Percentiles rank a stretch among this genome's conserved stretches.
Evolutionary conservation across 371 early-diverging fungal genomes (phyloP).

Genomic region (Gilbertella persicaria): DNA sequence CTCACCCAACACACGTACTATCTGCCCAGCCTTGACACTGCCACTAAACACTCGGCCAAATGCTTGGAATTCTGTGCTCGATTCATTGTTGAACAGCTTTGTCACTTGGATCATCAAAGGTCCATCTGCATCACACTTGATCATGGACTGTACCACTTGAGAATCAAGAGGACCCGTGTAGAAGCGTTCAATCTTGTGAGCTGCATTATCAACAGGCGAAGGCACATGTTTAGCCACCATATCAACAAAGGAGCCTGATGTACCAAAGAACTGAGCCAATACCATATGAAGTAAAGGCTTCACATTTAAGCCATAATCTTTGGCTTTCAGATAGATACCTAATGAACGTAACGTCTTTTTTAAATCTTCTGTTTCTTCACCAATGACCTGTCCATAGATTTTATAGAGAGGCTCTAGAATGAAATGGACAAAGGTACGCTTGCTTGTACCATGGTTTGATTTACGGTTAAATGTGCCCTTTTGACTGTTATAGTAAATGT

Average conservation of each 20-base stretch:
- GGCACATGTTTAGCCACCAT: slow-evolving; percentile 83
- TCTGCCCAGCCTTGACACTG: slow-evolving; percentile 74
- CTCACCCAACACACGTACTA: slow-evolving; percentile 91
- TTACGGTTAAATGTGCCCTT: slow-evolving; percentile 81
- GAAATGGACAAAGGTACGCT: slow-evolving; percentile 96
- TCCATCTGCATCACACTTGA: slow-evolving; percentile 83
- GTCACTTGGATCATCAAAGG: slow-evolving; percentile 91
- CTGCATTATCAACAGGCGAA: slow-evolving; percentile 81
- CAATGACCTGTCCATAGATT: slow-evolving; percentile 80
- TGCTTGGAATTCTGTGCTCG: slow-evolving; percentile 82
- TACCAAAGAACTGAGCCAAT: slow-evolving; percentile 90
- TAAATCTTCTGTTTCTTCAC: slow-evolving; percentile 72
- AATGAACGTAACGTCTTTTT: slow-evolving; percentile 72
- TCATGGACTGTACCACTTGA: slow-evolving; percentile 71
- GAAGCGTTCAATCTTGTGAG: slow-evolving; percentile 63
- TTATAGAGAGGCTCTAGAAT: slow-evolving; percentile 96
- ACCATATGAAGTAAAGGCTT: slow-evolving; percentile 83
- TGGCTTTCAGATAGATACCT: slow-evolving; percentile 81
- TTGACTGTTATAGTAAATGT: slow-evolving; percentile 86
- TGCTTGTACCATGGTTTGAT: slow-evolving; percentile 53
- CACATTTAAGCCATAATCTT: slow-evolving; percentile 78
- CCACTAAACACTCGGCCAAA: slow-evolving; percentile 95
- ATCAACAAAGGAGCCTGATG: slow-evolving; percentile 84
- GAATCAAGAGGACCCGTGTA: slow-evolving; percentile 81
- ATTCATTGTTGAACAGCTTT: slow-evolving; percentile 87